Conservation (phyloP, 1,139 yeast genomes). For the Saccharomyces pastorianus region DNA sequence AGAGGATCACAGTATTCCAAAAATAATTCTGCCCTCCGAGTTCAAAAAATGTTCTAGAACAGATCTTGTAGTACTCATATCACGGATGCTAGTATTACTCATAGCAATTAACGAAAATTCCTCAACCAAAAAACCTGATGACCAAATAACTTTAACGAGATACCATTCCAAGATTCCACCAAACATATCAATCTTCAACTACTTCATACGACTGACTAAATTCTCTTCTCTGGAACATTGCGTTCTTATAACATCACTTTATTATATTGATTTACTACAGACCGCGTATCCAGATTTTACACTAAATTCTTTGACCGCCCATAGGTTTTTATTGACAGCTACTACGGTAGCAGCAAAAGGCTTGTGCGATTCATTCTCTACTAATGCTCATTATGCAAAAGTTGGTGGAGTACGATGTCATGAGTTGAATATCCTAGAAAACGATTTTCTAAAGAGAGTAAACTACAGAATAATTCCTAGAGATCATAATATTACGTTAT, state of each 20-base stretch:
- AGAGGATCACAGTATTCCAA: conserved; percentile 2
- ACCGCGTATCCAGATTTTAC: conserved; percentile 74
- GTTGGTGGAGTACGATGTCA: conserved; percentile 89
- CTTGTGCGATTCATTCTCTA: conserved; percentile 87
- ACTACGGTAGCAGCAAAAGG: conserved; percentile 90
- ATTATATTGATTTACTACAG: conserved; percentile 79
- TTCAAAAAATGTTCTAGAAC: conserved; percentile 62
- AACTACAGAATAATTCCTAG: conserved; percentile 68
- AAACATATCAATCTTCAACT: conserved; percentile 68
- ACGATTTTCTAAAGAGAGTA: conserved; percentile 75
- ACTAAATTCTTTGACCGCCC: conserved; percentile 85
- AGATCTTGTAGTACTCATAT: conserved; percentile 60
- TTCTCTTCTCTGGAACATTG: conserved; percentile 82
- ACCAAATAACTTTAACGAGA: conserved; percentile 50
- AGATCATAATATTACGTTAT: conserved; percentile 33
- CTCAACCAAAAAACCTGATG: conserved; percentile 5
- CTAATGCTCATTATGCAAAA: conserved; percentile 87
- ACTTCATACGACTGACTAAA: conserved; percentile 66
- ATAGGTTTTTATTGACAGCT: conserved; percentile 81
- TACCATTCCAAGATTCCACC: conserved; percentile 94
- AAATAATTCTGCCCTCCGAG: conserved; percentile 2
- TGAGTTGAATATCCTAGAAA: conserved; percentile 80
- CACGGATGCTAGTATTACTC: conserved; percentile 72
- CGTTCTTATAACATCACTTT: conserved; percentile 69
- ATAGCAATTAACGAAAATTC: conserved; percentile 56